Evolutionary conservation across 1,284 basidiomycete species (phyloP).

Genomic region (Leccinum idahoense): DNA sequence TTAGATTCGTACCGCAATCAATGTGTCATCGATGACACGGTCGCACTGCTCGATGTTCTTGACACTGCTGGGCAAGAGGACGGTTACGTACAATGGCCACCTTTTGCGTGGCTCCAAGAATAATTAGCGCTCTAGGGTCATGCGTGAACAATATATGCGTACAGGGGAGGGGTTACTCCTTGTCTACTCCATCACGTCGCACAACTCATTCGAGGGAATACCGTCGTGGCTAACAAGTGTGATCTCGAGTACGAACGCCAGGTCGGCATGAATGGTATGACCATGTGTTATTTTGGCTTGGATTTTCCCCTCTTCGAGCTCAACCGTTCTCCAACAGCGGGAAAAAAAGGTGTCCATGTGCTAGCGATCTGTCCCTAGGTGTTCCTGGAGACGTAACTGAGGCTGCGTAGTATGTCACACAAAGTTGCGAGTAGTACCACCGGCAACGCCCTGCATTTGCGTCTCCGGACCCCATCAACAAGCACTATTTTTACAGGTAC

Average conservation of each 20-base stretch:
- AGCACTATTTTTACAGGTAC: slow-evolving; percentile 27
- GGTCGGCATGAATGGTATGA: slow-evolving; percentile 90
- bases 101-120: background rate
- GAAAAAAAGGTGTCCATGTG: slow-evolving; percentile 20
- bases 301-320: no score
- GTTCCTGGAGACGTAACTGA: slow-evolving; percentile 28
- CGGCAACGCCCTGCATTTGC: slow-evolving; percentile 22
- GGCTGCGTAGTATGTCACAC: slow-evolving; percentile 33
- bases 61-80: slow-evolving; percentile 99
- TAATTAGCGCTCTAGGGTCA: slow-evolving; percentile 56
- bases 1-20: slow-evolving; percentile 93
- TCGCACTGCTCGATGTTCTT: slow-evolving; percentile 93
- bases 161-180: slow-evolving; percentile 98
- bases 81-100: slow-evolving; percentile 55
- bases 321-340: no score
- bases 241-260: slow-evolving; percentile 98
- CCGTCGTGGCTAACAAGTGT: slow-evolving; percentile 98
- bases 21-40: slow-evolving; percentile 96
- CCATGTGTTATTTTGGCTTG: background rate
- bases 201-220: slow-evolving; percentile 98
- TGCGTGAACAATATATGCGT: slow-evolving; percentile 98
- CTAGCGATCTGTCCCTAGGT: slow-evolving; percentile 39
- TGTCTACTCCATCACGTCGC: slow-evolving; percentile 98
- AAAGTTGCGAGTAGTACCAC: slow-evolving; percentile 21
- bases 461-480: slow-evolving; percentile 23